These are phyloP conservation scores for Dendrocalamus sinicus DNA, from an alignment of 176 grass and related monocot species.

Conservation along the genomic window DNA sequence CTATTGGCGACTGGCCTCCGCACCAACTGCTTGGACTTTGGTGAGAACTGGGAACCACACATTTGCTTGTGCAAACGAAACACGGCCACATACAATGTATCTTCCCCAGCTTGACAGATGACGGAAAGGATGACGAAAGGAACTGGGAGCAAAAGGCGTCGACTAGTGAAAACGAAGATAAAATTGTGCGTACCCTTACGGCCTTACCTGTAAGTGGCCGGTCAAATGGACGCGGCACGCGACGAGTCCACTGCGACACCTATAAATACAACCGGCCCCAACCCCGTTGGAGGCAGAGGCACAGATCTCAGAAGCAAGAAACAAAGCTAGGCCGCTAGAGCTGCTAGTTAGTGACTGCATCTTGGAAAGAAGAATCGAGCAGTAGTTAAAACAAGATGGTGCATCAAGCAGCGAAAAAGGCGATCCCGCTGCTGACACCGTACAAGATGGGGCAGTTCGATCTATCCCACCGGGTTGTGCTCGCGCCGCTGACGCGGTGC, in stretches of 20 bases:
- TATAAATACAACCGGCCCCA: neutral
- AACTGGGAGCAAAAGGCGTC: neutral
- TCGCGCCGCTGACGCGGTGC: slow-evolving; percentile 3
- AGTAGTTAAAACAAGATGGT: neutral
- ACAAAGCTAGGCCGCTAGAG: too few species aligned
- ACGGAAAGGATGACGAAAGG: neutral
- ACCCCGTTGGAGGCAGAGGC: neutral
- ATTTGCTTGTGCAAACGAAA: too few species aligned
- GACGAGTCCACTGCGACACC: neutral
- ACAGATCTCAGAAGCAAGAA: neutral
- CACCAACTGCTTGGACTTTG: too few species aligned
- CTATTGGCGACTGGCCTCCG: too few species aligned
- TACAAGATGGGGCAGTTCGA: slow-evolving; percentile 42
- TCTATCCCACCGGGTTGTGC: slow-evolving; percentile 18
- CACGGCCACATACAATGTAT: too few species aligned
- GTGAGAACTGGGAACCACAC: too few species aligned
- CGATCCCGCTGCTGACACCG: slow-evolving; percentile 43
- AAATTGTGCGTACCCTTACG: too few species aligned
- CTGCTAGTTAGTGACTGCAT: too few species aligned
- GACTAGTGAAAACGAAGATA: too few species aligned
- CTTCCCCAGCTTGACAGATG: too few species aligned
- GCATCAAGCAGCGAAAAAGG: neutral
- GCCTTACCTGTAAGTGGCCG: too few species aligned
- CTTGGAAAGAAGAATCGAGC: too few species aligned
- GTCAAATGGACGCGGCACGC: neutral